Base-by-base conservation (phyloP, 805 yeast genomes). In the Candida taoyuanica region DNA sequence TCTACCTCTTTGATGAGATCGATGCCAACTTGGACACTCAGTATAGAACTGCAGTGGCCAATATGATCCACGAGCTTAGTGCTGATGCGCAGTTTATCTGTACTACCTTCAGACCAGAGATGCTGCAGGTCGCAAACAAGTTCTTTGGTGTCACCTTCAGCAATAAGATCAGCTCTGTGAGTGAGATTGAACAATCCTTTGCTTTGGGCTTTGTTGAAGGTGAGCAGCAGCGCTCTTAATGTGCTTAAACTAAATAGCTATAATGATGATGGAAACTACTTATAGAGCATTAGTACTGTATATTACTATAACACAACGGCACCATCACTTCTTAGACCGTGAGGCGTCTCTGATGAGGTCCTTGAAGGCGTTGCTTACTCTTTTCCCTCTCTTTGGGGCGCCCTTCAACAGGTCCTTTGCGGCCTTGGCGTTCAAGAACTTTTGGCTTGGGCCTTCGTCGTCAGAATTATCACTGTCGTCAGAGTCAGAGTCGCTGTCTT, bases 1-100 rank as follows among this genome's bases (percentile, higher is more conserved):
- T 93, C 59, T 93, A 93, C 57, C 63, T 93, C 33, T 91, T 93
- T 60, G 98, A 93, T 62, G 98, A 93, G 65, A 83, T 93, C 42
- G 98, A 93, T 64, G 97, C 98, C 5, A 93, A 91, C 50, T 68
- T 93, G 46, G 98, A 93, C 62, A 77, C 95, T 3, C 96, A 85
- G 54, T 91, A 89, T 56, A 74, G 98, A 52, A 74, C 85, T 0
- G 77, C 96, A 0, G 95, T 93, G 16, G 96, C 98, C 0, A 63
- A 69, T 24, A 65, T 85, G 67, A 79, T 93, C 38, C 70, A 76
- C 47, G 70, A 74, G 25, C 62, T 89, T 38, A 76, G 96, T 16
- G 52, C 50, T 5, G 62, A 71, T 38, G 95, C 94, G 12, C 98
- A 93, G 61, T 93, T 91, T 55, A 87, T 93, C 27, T 89, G 98